phyloP scores from a whole-genome alignment of 2,329 filamentous ascomycete species.

The Phialophora verrucosa region DNA sequence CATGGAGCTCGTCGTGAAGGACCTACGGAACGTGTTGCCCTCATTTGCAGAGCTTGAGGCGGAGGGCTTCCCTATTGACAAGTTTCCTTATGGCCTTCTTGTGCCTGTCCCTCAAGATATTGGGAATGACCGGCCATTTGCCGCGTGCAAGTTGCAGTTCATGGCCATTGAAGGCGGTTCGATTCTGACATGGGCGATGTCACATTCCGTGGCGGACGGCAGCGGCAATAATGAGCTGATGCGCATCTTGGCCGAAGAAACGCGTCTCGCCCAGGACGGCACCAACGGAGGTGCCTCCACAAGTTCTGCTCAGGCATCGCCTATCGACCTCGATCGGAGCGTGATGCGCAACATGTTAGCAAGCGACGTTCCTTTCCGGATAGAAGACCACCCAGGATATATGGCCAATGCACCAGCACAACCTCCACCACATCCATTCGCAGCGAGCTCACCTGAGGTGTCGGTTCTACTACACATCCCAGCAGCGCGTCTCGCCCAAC shows the following conservation, averaged over 20 bases:
- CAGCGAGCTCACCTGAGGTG: conserved; percentile 1
- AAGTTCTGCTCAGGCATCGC: not conserved
- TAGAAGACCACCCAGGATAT: conserved; percentile 20
- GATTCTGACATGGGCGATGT: conserved; percentile 23
- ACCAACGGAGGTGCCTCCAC: not conserved
- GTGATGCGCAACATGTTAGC: not conserved
- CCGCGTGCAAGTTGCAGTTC: conserved; percentile 22
- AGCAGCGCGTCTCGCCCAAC: conserved; percentile 8
- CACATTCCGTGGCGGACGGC: conserved; percentile 19
- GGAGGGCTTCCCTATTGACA: not conserved
- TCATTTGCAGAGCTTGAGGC: conserved; percentile 16
- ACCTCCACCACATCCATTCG: conserved; percentile 14
- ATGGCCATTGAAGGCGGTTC: conserved; percentile 17
- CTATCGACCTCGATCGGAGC: conserved; percentile 10
- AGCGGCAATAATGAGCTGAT: conserved; percentile 15
- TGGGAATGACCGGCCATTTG: conserved; percentile 11
- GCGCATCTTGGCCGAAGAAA: conserved; percentile 15
- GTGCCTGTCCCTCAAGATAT: conserved; percentile 21
- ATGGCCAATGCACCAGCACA: conserved; percentile 2
- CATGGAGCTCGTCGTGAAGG: conserved; percentile 17
- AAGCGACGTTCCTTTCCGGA: conserved; percentile 16
- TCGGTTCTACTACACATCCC: conserved; percentile 10
- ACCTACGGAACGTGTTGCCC: conserved; percentile 7
- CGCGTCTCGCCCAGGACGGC: not conserved
- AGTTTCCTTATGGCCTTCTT: conserved; percentile 12